A percentile compares a stretch with the other conserved stretches of the same genome.
phyloP scores from a whole-genome alignment of 345 rosid species.

The Atalantia buxifolia region DNA sequence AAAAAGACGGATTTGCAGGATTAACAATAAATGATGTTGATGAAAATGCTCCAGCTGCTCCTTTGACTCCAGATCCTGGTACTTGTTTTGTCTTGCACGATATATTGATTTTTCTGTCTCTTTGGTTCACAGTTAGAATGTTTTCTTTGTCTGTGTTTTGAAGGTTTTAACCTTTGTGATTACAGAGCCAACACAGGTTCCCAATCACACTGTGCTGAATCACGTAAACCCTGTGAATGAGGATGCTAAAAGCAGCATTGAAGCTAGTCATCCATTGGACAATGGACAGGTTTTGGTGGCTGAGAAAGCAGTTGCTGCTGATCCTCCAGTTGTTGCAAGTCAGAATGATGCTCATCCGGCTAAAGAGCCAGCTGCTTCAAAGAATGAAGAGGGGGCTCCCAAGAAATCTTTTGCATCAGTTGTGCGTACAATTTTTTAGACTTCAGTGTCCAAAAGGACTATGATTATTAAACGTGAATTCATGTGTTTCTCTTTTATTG shows the following conservation, averaged over 20 bases:
- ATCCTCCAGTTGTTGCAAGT: slow-evolving; percentile 3
- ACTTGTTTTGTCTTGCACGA: not conserved
- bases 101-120: not conserved
- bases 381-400: slow-evolving; percentile 33
- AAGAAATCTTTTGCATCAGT: slow-evolving; percentile 63
- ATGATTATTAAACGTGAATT: not conserved
- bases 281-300: slow-evolving; percentile 25
- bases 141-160: not conserved
- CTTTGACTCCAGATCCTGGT: slow-evolving; percentile 37
- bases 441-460: not conserved
- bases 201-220: slow-evolving; percentile 13
- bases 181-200: slow-evolving; percentile 34
- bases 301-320: slow-evolving; percentile 27
- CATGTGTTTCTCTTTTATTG: not conserved
- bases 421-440: slow-evolving; percentile 29
- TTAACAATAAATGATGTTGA: slow-evolving; percentile 23
- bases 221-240: slow-evolving; percentile 14
- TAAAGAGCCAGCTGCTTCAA: slow-evolving; percentile 22
- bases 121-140: not conserved
- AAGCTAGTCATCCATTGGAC: slow-evolving; percentile 22
- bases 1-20: slow-evolving; percentile 17
- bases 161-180: not conserved
- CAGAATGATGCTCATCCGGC: slow-evolving; percentile 17
- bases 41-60: slow-evolving; percentile 25
- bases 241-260: slow-evolving; percentile 13